phyloP scores from a whole-genome alignment of 306 rosid species.

The Lotus japonicus region DNA sequence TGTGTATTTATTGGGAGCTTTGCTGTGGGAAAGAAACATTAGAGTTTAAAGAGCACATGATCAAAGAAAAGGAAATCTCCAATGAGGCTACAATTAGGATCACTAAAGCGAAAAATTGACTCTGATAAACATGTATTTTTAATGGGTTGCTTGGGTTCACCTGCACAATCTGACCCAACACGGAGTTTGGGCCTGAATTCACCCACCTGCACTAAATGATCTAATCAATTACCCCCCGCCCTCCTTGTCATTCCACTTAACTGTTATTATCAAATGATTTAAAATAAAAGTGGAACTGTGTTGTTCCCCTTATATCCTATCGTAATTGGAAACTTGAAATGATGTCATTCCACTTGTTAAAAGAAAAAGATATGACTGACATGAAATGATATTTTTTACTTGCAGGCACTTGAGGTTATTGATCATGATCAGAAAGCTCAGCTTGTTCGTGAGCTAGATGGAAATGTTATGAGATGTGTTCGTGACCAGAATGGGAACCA shows the following conservation, averaged over 20 bases:
- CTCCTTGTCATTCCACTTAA: background rate
- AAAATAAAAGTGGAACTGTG: no score
- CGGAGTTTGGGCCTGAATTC: background rate
- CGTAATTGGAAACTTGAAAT: background rate
- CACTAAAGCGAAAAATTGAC: background rate
- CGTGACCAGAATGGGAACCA: slow-evolving; percentile 67
- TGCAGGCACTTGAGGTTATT: slow-evolving; percentile 60
- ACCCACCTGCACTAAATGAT: background rate
- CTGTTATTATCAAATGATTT: background rate
- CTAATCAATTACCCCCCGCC: background rate
- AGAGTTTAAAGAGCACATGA: background rate
- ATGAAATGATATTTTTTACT: background rate
- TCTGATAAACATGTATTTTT: background rate
- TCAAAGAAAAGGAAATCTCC: background rate
- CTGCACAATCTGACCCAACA: background rate
- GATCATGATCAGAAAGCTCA: slow-evolving; percentile 53
- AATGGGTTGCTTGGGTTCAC: background rate
- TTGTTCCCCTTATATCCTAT: no score
- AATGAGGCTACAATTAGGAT: background rate
- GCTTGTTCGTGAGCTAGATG: slow-evolving; percentile 58
- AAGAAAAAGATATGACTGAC: no score
- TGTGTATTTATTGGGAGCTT: background rate
- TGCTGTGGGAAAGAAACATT: background rate
- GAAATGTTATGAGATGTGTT: slow-evolving; percentile 53
- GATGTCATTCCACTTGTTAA: background rate